Conservation (phyloP, 305 asterid genomes). For the Plantago lanceolata region DNA sequence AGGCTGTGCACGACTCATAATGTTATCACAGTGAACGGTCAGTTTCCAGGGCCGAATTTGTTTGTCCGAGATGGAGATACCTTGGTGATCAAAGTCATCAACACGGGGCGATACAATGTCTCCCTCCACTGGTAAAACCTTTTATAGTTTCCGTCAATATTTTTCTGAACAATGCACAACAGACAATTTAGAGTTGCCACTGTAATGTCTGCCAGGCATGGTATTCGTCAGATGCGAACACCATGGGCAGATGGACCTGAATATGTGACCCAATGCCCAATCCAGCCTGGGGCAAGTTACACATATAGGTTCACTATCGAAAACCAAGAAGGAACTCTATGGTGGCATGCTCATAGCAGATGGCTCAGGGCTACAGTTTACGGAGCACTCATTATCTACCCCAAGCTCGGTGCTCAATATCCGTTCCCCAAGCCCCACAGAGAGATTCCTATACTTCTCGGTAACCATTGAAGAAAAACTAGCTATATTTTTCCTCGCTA, state of each 20-base stretch:
- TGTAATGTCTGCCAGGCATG: conserved; percentile 47
- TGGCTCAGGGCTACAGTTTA: conserved; percentile 82
- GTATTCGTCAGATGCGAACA: conserved; percentile 64
- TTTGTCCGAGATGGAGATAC: conserved; percentile 42
- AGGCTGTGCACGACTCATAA: conserved; percentile 50
- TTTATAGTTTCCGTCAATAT: neutral
- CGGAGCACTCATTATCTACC: conserved; percentile 64
- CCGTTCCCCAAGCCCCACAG: conserved; percentile 52
- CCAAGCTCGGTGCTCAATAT: conserved; percentile 48
- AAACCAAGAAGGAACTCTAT: conserved; percentile 67
- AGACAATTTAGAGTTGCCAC: neutral
- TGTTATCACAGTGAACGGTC: conserved; percentile 47
- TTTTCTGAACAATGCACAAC: neutral
- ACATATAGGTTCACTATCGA: conserved; percentile 59
- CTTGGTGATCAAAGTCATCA: conserved; percentile 39
- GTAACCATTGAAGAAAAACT: conserved; percentile 27
- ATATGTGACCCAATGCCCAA: conserved; percentile 77
- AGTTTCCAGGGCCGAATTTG: conserved; percentile 49
- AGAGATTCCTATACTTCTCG: conserved; percentile 62
- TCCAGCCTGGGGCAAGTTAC: conserved; percentile 64
- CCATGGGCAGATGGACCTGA: conserved; percentile 93
- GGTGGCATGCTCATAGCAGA: conserved; percentile 92
- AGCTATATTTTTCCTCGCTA: neutral
- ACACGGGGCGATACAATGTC: conserved; percentile 46
- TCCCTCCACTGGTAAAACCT: conserved; percentile 44